These are phyloP conservation scores for Penicillium macrosclerotiorum DNA, from an alignment of 495 filamentous ascomycete species.

Conservation along the genomic window DNA sequence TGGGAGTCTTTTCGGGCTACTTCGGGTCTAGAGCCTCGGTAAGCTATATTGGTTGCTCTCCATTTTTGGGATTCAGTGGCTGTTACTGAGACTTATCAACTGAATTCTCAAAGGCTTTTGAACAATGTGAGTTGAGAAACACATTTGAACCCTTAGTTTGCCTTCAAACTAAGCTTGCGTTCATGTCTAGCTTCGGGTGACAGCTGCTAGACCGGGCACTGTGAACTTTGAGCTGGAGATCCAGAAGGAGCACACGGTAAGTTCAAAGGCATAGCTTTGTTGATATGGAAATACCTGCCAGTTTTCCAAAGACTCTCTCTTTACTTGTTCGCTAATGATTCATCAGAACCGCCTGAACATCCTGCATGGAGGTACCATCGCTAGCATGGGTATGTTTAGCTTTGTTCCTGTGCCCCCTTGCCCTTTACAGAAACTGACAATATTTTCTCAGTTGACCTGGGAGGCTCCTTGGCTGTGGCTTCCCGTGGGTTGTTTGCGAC, in stretches of 20 bases:
- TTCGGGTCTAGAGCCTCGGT: slow-evolving; percentile 88
- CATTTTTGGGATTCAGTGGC: background rate
- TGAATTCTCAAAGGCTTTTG: slow-evolving; percentile 30
- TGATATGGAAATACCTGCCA: too few species aligned
- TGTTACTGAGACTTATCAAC: background rate
- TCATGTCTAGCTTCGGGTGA: slow-evolving; percentile 65
- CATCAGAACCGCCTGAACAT: slow-evolving; percentile 82
- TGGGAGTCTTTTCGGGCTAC: slow-evolving; percentile 78
- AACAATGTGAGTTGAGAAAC: slow-evolving; percentile 29
- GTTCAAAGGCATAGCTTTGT: slow-evolving; percentile 6
- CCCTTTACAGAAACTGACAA: background rate
- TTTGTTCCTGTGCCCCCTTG: background rate
- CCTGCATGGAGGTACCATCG: slow-evolving; percentile 92
- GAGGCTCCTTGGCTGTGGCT: slow-evolving; percentile 89
- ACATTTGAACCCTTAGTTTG: background rate
- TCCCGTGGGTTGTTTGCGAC: slow-evolving; percentile 85
- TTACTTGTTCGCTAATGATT: slow-evolving; percentile 3
- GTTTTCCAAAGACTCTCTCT: too few species aligned
- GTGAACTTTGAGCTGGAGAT: slow-evolving; percentile 90
- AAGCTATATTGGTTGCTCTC: slow-evolving; percentile 19
- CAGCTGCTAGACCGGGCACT: slow-evolving; percentile 67
- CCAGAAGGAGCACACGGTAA: slow-evolving; percentile 82
- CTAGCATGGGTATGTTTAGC: slow-evolving; percentile 67
- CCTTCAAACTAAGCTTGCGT: slow-evolving; percentile 3
- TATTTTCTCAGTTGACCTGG: slow-evolving; percentile 70